Evolutionary conservation across 257 asterid species (phyloP), one percentile per base, ranked within the genome.

Genomic region (Jacaranda mimosifolia): DNA sequence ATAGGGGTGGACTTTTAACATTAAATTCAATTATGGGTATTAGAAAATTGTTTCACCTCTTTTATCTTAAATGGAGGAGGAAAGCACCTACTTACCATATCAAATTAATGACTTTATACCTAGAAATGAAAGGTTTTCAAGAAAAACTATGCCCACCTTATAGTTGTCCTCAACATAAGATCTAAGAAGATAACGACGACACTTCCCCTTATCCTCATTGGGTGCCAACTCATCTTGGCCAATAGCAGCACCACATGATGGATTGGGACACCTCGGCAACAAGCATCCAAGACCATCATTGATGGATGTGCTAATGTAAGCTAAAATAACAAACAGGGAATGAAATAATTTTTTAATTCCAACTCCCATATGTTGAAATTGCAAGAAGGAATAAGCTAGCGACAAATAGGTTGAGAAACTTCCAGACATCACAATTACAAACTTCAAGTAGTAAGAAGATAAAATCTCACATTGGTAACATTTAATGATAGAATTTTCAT

Each of bases 261-360:
- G 97, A 80, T 87, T 92, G 63, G 99, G 98, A 77, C 99, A 95
- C 82, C 96, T 88, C 89, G 91, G 81, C 79, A 76, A 82, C 88
- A 95, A 91, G 91, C 98, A 90, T 67, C 98, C 98, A 78, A 97
- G 97, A 64, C 98, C 98, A 77, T 89, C 97, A 58, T 86, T 87
- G 83, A 95, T 91, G 81, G 99, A 85, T 69, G 97, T 86, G 84
- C 85, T 86, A 40, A 95, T 80, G 82, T 95, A 95, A 85, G 93
- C 98, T 94, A 84, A 59, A 79, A 86, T 18, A 78, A 77, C 52
- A 78, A 62, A 60, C 39, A 79, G 32, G 46, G 56, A 56, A 38
- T 39, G 15, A 21, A 42, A 62, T 38, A 78, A 40, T 66, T 53
- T 52, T 56, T 12, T 13, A 51, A 17, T 38, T 15, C 68, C 26